phyloP scores from a whole-genome alignment of 768 basidiomycete species.

The Hebeloma cylindrosporum region DNA sequence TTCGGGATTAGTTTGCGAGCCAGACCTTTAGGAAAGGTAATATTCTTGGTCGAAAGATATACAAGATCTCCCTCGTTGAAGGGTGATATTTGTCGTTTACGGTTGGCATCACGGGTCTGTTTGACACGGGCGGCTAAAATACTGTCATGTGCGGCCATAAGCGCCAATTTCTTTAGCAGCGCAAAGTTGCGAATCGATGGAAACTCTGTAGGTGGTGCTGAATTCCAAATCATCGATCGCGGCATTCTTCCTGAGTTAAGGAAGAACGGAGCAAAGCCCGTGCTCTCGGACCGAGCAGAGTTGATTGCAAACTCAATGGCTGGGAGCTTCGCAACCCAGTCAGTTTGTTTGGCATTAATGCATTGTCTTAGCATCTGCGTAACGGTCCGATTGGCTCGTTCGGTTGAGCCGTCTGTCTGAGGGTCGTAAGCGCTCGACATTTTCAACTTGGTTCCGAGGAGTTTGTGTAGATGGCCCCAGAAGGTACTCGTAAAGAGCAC shows the following conservation, averaged over 20 bases:
- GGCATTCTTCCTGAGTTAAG: slow-evolving; percentile 23
- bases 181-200: slow-evolving; percentile 23
- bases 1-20: slow-evolving; percentile 24
- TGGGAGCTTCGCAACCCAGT: slow-evolving; percentile 32
- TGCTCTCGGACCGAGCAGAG: slow-evolving; percentile 19
- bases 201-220: slow-evolving; percentile 10
- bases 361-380: slow-evolving; percentile 23
- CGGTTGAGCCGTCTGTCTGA: slow-evolving; percentile 13
- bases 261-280: slow-evolving; percentile 28
- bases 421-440: slow-evolving; percentile 15
- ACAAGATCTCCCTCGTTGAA: slow-evolving; percentile 20
- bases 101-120: slow-evolving; percentile 30
- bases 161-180: slow-evolving; percentile 18
- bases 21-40: slow-evolving; percentile 19
- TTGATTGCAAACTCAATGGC: slow-evolving; percentile 25
- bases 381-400: slow-evolving; percentile 20
- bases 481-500: slow-evolving; percentile 11
- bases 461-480: slow-evolving; percentile 12
- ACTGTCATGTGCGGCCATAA: slow-evolving; percentile 34
- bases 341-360: slow-evolving; percentile 28
- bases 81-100: slow-evolving; percentile 15
- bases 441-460: slow-evolving; percentile 11
- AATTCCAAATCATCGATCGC: slow-evolving; percentile 22
- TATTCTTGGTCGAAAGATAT: slow-evolving; percentile 23
- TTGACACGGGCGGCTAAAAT: slow-evolving; percentile 30